phyloP scores from a whole-genome alignment of 2,329 filamentous ascomycete species.

The Cordyceps militaris region DNA sequence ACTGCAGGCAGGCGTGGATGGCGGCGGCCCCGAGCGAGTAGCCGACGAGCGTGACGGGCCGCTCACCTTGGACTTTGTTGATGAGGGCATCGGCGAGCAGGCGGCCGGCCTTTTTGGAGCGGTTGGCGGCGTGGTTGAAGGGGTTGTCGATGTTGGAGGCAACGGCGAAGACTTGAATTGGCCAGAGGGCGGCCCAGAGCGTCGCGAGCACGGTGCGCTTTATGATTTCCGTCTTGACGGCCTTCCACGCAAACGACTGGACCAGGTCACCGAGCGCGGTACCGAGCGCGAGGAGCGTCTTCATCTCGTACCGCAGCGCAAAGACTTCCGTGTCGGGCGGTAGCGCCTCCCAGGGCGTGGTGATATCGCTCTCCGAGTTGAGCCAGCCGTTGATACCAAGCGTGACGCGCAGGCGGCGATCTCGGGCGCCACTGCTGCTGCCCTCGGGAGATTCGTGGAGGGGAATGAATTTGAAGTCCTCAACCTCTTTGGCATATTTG shows the following conservation, averaged over 20 bases:
- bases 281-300: slow-evolving; percentile 69
- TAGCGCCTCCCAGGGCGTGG: slow-evolving; percentile 72
- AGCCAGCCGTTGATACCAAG: slow-evolving; percentile 88
- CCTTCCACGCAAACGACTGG: slow-evolving; percentile 65
- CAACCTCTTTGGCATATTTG: slow-evolving; percentile 76
- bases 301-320: slow-evolving; percentile 76
- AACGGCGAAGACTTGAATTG: slow-evolving; percentile 57
- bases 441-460: slow-evolving; percentile 36
- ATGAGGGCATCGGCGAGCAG: slow-evolving; percentile 77
- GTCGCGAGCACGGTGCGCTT: slow-evolving; percentile 63
- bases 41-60: slow-evolving; percentile 72
- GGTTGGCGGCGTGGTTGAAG: slow-evolving; percentile 67
- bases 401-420: slow-evolving; percentile 63
- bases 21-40: slow-evolving; percentile 77
- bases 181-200: slow-evolving; percentile 63
- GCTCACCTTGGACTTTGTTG: slow-evolving; percentile 73
- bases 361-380: slow-evolving; percentile 64
- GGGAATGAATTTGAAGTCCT: slow-evolving; percentile 74
- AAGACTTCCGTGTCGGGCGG: slow-evolving; percentile 70
- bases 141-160: slow-evolving; percentile 72
- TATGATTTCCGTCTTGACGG: slow-evolving; percentile 68
- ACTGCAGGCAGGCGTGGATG: slow-evolving; percentile 74
- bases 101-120: slow-evolving; percentile 72
- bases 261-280: slow-evolving; percentile 66
- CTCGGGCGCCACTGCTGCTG: slow-evolving; percentile 15